Base-by-base conservation (phyloP, 768 basidiomycete species). In the Daedaleopsis sinensis region DNA sequence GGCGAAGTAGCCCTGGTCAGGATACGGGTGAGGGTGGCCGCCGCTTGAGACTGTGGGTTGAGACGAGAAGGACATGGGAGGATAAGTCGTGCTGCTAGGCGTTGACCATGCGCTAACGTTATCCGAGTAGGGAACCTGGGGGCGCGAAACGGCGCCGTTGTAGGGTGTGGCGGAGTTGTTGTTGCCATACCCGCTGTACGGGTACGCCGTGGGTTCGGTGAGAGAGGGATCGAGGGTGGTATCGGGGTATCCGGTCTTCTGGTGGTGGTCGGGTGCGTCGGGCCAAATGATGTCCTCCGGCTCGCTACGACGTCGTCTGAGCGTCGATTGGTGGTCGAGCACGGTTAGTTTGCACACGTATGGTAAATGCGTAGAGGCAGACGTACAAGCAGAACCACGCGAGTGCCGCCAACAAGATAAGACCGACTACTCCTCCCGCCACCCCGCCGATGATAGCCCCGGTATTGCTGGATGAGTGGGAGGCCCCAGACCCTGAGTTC, bases 361-460 rank as follows among this genome's bases (percentile, higher is more conserved):
- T 12, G 16, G 23, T 19, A 7, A 11, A 23, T 43, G 11, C 21
- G 21, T 1, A 9, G 1, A 11, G 35, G 13, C n/a, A 8, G 21
- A 59, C 64, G 44, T 27, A 67, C 67, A 63, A 27, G 19, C 59
- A 55, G 58, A 60, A 62, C 63, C 63, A 65, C 4, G 54, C 48
- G 1, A 65, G 13, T n/a, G 65, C 51, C 19, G 65, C 51, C 19
- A 62, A 27, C 3, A 67, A 24, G 6, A 63, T 52, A 50, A 62
- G 52, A 12, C 63, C 61, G 1, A 27, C 62, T 11, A 60, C 59
- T 6, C 67, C 67, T 4, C 64, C 67, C 1, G 65, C 64, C 9
- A 58, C 67, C 1, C 67, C 67, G 53, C 64, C 67, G 13, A 67
- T 21, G 46, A 67, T 67, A 12, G 64, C 56, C 15, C 67, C 65